phyloP scores from a whole-genome alignment of 2,329 filamentous ascomycete genomes.

The Epichloe typhina region DNA sequence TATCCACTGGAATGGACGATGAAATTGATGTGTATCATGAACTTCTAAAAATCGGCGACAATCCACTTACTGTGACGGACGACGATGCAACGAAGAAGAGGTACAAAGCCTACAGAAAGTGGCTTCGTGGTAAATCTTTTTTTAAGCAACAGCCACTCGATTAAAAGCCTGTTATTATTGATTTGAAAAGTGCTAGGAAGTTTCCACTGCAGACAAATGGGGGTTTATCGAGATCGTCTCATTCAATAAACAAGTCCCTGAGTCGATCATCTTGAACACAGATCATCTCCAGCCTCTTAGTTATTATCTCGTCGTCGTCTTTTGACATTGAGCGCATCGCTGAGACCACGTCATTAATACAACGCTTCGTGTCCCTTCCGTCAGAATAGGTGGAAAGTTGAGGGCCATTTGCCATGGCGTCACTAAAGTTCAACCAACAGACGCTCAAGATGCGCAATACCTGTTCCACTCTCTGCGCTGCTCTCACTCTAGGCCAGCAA shows the following conservation, averaged over 20 bases:
- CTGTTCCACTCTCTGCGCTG: slow-evolving; percentile 43
- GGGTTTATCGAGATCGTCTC: neutral
- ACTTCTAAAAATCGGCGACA: slow-evolving; percentile 62
- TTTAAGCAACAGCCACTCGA: slow-evolving; percentile 77
- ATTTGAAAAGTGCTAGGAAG: neutral
- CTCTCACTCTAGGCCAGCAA: slow-evolving; percentile 54
- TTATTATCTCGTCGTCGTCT: neutral
- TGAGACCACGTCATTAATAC: neutral
- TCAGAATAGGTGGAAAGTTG: neutral
- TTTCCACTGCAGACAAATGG: neutral
- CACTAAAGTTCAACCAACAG: slow-evolving; percentile 48
- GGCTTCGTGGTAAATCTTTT: slow-evolving; percentile 85
- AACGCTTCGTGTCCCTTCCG: neutral
- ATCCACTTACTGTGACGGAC: slow-evolving; percentile 75
- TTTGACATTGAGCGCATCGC: neutral
- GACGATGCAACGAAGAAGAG: slow-evolving; percentile 85
- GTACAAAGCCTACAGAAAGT: slow-evolving; percentile 93
- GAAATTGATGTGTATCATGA: slow-evolving; percentile 52
- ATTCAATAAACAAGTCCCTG: neutral
- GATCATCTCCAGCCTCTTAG: neutral
- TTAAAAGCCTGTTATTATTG: slow-evolving; percentile 17
- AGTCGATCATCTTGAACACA: neutral
- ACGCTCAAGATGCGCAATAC: slow-evolving; percentile 48
- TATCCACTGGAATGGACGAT: slow-evolving; percentile 34
- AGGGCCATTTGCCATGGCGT: slow-evolving; percentile 12